phyloP scores from a whole-genome alignment of 139 green algal genomes.

The Chlamydomonas asymmetrica region DNA sequence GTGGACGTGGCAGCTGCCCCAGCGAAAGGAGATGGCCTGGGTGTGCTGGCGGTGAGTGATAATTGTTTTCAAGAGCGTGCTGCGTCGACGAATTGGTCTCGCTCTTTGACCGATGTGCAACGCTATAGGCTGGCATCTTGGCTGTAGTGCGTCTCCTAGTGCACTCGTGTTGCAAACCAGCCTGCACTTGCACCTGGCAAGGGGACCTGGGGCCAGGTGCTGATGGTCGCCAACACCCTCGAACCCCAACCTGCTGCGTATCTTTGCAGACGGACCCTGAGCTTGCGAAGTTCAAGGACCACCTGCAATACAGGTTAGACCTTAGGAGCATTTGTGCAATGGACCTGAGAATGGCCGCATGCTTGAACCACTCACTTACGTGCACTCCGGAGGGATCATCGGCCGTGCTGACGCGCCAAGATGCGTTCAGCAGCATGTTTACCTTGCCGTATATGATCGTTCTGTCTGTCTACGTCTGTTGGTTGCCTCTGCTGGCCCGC shows the following conservation, averaged over 20 bases:
- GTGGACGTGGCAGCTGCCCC: no score
- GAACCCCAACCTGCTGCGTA: no score
- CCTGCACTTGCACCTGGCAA: no score
- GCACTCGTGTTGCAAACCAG: no score
- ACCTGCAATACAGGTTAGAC: constrained; percentile 79
- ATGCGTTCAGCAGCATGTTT: neutral
- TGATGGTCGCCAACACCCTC: no score
- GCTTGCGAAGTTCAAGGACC: constrained; percentile 61
- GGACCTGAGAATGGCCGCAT: neutral
- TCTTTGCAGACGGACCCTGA: constrained; percentile 59
- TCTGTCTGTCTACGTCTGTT: neutral
- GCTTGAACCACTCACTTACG: neutral
- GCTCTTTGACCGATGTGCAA: no score
- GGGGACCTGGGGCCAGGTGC: no score
- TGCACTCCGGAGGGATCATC: neutral
- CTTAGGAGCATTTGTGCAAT: constrained; percentile 33
- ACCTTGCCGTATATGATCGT: neutral
- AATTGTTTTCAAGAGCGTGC: no score
- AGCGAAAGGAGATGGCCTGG: constrained; percentile 7
- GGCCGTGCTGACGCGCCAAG: neutral
- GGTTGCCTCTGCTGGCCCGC: neutral
- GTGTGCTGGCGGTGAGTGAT: constrained; percentile 10
- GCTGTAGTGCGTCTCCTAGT: no score
- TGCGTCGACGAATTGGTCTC: no score
- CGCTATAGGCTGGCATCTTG: no score